Conservation (phyloP, 768 basidiomycete genomes). For the Royoungia palumana region DNA sequence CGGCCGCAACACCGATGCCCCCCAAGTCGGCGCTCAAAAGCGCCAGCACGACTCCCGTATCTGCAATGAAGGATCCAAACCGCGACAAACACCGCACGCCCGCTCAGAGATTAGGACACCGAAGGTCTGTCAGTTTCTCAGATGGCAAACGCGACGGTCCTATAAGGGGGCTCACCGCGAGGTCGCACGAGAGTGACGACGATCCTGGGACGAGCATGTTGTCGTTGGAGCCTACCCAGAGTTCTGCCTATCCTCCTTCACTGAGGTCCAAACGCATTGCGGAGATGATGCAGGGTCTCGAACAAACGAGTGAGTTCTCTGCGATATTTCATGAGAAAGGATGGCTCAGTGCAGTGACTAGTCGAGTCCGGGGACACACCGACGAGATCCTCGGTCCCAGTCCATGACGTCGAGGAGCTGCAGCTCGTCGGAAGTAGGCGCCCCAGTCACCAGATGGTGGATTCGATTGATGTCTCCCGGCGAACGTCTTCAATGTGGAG, state of each 20-base stretch:
- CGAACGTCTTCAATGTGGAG: constrained; percentile 46
- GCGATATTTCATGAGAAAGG: constrained; percentile 21
- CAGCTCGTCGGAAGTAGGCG: constrained; percentile 44
- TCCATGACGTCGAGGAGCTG: constrained; percentile 45
- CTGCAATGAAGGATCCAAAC: constrained; percentile 54
- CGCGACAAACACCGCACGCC: constrained; percentile 54
- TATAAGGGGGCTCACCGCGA: constrained; percentile 58
- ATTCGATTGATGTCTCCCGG: constrained; percentile 30
- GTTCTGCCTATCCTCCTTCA: constrained; percentile 46
- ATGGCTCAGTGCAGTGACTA: background rate
- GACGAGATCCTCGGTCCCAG: constrained; percentile 49
- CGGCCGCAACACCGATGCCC: constrained; percentile 28
- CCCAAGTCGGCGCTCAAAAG: constrained; percentile 43
- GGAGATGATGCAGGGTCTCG: constrained; percentile 73
- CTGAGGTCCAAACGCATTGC: constrained; percentile 77
- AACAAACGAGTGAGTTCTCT: constrained; percentile 57
- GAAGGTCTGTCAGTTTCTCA: constrained; percentile 94
- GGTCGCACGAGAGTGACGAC: constrained; percentile 38
- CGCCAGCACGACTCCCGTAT: constrained; percentile 49
- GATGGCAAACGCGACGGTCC: constrained; percentile 90
- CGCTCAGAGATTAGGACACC: constrained; percentile 45
- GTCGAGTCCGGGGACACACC: constrained; percentile 50
- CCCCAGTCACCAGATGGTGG: constrained; percentile 33
- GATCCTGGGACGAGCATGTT: constrained; percentile 25
- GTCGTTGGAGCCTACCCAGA: constrained; percentile 17